phyloP scores from a whole-genome alignment of 495 filamentous ascomycete genomes.

The Friedmanniomyces simplex region DNA sequence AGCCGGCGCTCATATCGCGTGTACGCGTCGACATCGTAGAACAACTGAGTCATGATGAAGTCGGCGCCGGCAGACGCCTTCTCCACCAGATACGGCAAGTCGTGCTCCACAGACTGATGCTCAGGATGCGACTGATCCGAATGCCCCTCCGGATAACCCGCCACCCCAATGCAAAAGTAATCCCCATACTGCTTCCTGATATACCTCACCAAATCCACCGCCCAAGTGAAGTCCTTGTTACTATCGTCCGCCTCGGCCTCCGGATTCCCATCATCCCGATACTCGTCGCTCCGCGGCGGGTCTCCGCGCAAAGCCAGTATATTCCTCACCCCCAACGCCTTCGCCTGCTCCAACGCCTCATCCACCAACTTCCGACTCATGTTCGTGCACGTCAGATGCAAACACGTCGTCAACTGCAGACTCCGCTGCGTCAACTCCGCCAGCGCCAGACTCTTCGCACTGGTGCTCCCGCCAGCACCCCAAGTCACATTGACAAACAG shows the following conservation, averaged over 20 bases:
- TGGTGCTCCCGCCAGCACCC: constrained; percentile 91
- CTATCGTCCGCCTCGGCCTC: constrained; percentile 46
- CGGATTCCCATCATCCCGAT: constrained; percentile 38
- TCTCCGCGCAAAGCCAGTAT: constrained; percentile 93
- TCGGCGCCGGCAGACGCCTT: constrained; percentile 89
- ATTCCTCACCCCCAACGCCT: constrained; percentile 85
- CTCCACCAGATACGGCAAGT: constrained; percentile 82
- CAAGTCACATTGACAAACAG: constrained; percentile 96
- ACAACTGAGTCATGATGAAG: constrained; percentile 99
- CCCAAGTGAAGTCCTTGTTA: constrained; percentile 79
- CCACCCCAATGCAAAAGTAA: constrained; percentile 95
- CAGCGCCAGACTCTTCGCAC: constrained; percentile 79
- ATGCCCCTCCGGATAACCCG: constrained; percentile 91
- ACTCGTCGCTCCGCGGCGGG: constrained; percentile 81
- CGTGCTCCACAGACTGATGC: constrained; percentile 64
- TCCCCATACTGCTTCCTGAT: constrained; percentile 77
- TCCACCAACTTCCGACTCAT: constrained; percentile 84
- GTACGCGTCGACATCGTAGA: constrained; percentile 82
- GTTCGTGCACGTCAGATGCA: constrained; percentile 96
- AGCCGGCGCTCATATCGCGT: constrained; percentile 65
- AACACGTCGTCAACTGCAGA: constrained; percentile 82
- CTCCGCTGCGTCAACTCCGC: constrained; percentile 92
- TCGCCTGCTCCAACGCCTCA: constrained; percentile 80
- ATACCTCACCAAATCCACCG: constrained; percentile 81
- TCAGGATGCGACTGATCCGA: constrained; percentile 77